phyloP scores from a whole-genome alignment of 2,329 filamentous ascomycete genomes.

The Decorospora gaudefroyi region DNA sequence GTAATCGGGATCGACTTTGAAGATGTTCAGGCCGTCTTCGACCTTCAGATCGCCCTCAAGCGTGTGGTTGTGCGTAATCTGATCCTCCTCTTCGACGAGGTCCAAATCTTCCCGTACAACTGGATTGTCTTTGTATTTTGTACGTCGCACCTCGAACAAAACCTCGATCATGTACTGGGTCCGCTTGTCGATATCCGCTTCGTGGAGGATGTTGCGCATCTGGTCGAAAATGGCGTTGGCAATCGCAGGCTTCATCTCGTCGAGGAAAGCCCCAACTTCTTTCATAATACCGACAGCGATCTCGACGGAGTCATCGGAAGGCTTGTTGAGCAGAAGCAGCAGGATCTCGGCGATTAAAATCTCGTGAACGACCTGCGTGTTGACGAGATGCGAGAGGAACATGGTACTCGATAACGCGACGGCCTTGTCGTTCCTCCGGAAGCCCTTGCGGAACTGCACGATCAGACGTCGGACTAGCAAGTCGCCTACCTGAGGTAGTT shows the following conservation, averaged over 20 bases:
- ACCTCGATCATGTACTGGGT: slow-evolving; percentile 99
- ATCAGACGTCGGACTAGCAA: slow-evolving; percentile 82
- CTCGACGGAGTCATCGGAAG: slow-evolving; percentile 96
- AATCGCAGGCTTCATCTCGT: slow-evolving; percentile 91
- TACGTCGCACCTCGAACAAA: slow-evolving; percentile 92
- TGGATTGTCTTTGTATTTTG: slow-evolving; percentile 94
- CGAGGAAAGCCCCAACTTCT: slow-evolving; percentile 90
- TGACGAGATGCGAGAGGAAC: slow-evolving; percentile 93
- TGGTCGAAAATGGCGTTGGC: slow-evolving; percentile 92
- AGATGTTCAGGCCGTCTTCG: slow-evolving; percentile 88
- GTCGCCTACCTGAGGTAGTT: slow-evolving; percentile 92
- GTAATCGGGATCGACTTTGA: slow-evolving; percentile 90
- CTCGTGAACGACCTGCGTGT: slow-evolving; percentile 94
- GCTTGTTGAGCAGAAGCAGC: slow-evolving; percentile 88
- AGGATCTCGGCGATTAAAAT: slow-evolving; percentile 92
- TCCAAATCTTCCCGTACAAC: slow-evolving; percentile 91
- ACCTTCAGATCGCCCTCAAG: slow-evolving; percentile 77
- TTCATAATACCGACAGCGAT: slow-evolving; percentile 92
- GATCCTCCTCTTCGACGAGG: slow-evolving; percentile 95
- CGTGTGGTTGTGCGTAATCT: slow-evolving; percentile 86
- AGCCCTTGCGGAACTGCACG: slow-evolving; percentile 92
- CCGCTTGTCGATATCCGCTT: slow-evolving; percentile 94
- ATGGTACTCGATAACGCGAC: slow-evolving; percentile 92
- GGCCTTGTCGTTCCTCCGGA: slow-evolving; percentile 94
- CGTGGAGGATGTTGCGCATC: slow-evolving; percentile 92